Base-by-base conservation (phyloP, 164 flowering plant genomes). In the Vitis riparia region DNA sequence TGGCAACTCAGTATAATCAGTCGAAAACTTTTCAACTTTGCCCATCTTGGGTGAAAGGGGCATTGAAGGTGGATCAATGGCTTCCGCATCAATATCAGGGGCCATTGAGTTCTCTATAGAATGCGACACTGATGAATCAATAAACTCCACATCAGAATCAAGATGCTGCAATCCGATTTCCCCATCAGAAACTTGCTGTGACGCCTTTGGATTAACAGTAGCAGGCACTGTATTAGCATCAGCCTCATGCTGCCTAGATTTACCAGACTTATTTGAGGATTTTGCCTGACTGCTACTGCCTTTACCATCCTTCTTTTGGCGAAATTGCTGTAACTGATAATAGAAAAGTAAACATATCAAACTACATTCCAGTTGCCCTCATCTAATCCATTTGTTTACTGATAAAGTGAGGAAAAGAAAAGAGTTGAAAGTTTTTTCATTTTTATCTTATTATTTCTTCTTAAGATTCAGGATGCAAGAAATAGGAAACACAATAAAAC, bases 291-390 rank as follows among this genome's bases (percentile, higher is more conserved):
- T 80, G 67, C 78, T 79, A 69, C 84, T 78, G 52, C 89, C 90
- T 79, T 89, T 91, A 63, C 64, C 69, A 51, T 86, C 94, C 77
- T 91, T 93, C 81, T 90, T 95, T 76, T 95, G 87, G 51, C 93
- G 91, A 79, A 67, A 96, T 78, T 96, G 98, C 80, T 87, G 92
- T 62, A 91, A 88, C 99, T 95, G 89, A 64, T 27, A 70, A 37
- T 11, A 69, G 15, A 62, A 67, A 48, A 72, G 11, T 1, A 51
- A 65, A 52, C 27, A 23, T 17, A 30, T 30, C 61, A 61, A 27
- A 37, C 60, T 63, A 60, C 47, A 57, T 17, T 51, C 59, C 12
- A 69, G 30, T 13, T 55, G 62, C 30, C 17, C 27, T 37, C 0
- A 66, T 48, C 29, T 27, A 59, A 14, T 12, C 66, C 44, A 37